Evolutionary conservation across 2,329 filamentous ascomycete genomes (phyloP), one percentile per base, ranked within the genome.

Genomic region (Lecanicillium sp.): DNA sequence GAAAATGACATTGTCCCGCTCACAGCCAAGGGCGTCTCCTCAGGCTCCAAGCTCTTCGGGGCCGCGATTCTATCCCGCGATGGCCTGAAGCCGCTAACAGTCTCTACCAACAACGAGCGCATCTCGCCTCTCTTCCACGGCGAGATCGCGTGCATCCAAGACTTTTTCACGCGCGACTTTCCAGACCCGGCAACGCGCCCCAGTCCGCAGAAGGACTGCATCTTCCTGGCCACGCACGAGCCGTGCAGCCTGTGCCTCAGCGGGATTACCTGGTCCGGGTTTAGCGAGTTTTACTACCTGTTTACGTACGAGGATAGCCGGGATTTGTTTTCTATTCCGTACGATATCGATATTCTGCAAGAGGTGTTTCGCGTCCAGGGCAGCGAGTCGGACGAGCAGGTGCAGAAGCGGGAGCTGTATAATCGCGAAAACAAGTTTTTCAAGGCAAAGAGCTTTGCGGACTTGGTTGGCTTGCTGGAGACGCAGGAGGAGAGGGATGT

Each of bases 81-180:
- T 3, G 52, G 50, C 13, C 63, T 76, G 5, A 32, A 46, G 0
- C 59, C 67, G 3, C 52, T 70, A 12, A 71, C 68, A 0, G 64
- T 71, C 5, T 63, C 71, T 9, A 76, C 71, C 33, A 78, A 78
- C 59, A 68, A 76, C 52, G 73, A 77, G 52, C 62, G 62, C 9
- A 52, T 51, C 1, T 76, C 73, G 4, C 73, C 73, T 2, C 61
- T 77, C 4, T 61, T 77, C 8, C 73, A 77, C 52, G 73, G 73
- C 43, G 73, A 78, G 47, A 74, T 77, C 53, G 73, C 75, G 53
- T 77, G 73, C 60, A 75, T 78, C 54, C 71, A 75, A 48, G 56
- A 67, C 22, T 77, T 77, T 58, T 77, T 73, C 55, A 61, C 62
- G 0, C 51, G 51, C 1, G 49, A 50, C 15, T 56, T 57, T 43